Base-by-base conservation (phyloP, 805 yeast species). In the Candida alai region DNA sequence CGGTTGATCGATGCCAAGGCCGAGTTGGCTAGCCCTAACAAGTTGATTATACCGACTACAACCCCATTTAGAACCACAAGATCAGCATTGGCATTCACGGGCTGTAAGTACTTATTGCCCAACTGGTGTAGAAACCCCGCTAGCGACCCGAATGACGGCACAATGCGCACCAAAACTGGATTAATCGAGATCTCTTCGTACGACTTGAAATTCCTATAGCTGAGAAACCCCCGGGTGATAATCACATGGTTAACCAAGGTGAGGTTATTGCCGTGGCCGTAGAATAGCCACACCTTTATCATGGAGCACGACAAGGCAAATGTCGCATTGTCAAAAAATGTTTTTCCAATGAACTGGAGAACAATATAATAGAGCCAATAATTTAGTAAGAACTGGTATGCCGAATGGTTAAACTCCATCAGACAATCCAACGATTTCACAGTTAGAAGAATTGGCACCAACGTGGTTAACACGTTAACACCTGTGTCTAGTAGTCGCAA, bases 291-390 rank as follows among this genome's bases (percentile, higher is more conserved):
- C 14, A 32, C 8, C 28, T 30, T 36, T 4, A 32, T 19, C 7
- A 9, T 4, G 6, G 18, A 14, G 10, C 25, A 3, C 11, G 17
- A 14, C 8, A n/a, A 6, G 7, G 25, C 16, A 5, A 35, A 9
- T 13, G 17, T 9, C 15, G 19, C 9, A 7, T 22, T 16, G 6
- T 13, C 9, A 5, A 36, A 11, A 8, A 30, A 19, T 3, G 13
- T 19, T 14, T 28, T 13, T 19, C 28, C 28, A 11, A 36, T 19
- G 24, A 14, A 36, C 19, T 33, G 37, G 4, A 39, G 13, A 4
- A 24, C 3, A 2, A 34, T 25, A 28, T 36, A 36, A 30, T 36
- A 39, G 11, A 39, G 11, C 43, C 43, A 41, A 22, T 41, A 41
- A 32, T 41, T 41, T 20, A 41, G 13, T 11, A 41, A 20, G 22